phyloP scores from a whole-genome alignment of 2,329 filamentous ascomycete species.

The Cladosporium austrohemisphaericum region DNA sequence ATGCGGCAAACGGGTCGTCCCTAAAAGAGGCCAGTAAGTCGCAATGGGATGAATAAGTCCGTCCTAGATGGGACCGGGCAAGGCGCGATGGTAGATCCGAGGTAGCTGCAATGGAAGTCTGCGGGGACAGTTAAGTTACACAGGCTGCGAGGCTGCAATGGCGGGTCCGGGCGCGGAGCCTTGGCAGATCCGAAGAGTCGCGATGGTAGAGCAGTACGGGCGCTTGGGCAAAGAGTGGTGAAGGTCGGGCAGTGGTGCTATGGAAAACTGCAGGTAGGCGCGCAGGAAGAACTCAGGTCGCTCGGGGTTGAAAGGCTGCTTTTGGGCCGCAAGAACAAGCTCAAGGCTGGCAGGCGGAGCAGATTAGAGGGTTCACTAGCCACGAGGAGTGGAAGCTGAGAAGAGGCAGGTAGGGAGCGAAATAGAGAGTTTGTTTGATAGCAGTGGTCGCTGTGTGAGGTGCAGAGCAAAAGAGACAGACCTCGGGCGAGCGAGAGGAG shows the following conservation, averaged over 20 bases:
- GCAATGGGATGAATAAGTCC: not conserved
- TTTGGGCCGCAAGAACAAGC: not conserved
- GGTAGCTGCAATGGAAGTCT: conserved; percentile 7
- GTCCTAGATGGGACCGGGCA: not conserved
- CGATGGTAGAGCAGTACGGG: conserved; percentile 1
- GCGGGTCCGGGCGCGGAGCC: conserved; percentile 1
- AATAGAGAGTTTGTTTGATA: too few relatives aligned
- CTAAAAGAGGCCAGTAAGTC: conserved; percentile 5
- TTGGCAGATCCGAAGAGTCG: conserved; percentile 1
- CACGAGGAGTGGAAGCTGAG: conserved; percentile 14
- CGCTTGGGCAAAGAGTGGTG: conserved; percentile 5
- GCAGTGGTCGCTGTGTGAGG: not conserved
- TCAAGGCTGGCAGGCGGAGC: conserved; percentile 4
- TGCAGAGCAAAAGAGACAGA: not conserved
- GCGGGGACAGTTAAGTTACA: too few relatives aligned
- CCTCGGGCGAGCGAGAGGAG: not conserved
- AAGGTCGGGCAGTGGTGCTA: conserved; percentile 2
- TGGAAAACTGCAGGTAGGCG: conserved; percentile 2
- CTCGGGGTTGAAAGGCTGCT: conserved; percentile 7
- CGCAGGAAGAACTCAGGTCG: not conserved
- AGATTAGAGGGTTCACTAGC: conserved; percentile 10
- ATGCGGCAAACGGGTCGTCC: not conserved
- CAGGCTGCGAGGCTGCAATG: not conserved
- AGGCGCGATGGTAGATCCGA: conserved; percentile 7
- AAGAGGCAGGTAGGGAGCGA: not conserved